Evolutionary conservation across 352 stramenopile species (phyloP), one percentile per base, ranked within the genome.

Genomic region (Phytophthora nicotianae): DNA sequence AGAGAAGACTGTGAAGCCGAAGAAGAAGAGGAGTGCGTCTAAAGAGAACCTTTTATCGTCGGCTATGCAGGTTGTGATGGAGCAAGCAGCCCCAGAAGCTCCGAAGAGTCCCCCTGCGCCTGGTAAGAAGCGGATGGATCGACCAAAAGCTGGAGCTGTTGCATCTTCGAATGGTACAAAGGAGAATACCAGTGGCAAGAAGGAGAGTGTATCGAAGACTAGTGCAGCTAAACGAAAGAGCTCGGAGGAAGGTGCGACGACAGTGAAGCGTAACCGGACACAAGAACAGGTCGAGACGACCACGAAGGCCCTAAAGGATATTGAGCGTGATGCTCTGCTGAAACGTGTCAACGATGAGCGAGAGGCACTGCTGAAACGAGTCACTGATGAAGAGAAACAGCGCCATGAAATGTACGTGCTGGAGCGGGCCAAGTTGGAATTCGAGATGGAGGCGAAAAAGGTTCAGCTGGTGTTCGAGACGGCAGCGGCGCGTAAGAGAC

Each of bases 381-480:
- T 72, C 3, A 35, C 62, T n/a, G 65, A 77, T 42, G 66, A 74
- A 48, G 33, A 73, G 23, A 65, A 64, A 21, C 70, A 74, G 9
- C 70, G 66, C 8, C 57, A 65, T 20, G 53, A 68, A 40, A 35
- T 70, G 20, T 74, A 59, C 48, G 41, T 56, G 37, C 40, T 77
- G 16, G 60, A 77, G 29, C 55, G 54, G 20, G 53, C 57, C 27
- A 74, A 72, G 50, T 17, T 74, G 17, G 26, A 72, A 41, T 64
- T 38, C 32, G 70, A 77, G 45, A 19, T 77, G 24, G 53, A 74
- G 29, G 57, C 70, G 21, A 74, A 69, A 42, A 62, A 74, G 23
- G 40, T 84, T 43, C 72, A 84, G 35, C 40, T 81, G 37, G 59
- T 80, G 54, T 77, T 72, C 17, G 75, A 84, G 48, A 84, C 80